Evolutionary conservation across 116 monocot genomes (phyloP), one percentile per base, ranked within the genome.

Genomic region (Thalassia testudinum): DNA sequence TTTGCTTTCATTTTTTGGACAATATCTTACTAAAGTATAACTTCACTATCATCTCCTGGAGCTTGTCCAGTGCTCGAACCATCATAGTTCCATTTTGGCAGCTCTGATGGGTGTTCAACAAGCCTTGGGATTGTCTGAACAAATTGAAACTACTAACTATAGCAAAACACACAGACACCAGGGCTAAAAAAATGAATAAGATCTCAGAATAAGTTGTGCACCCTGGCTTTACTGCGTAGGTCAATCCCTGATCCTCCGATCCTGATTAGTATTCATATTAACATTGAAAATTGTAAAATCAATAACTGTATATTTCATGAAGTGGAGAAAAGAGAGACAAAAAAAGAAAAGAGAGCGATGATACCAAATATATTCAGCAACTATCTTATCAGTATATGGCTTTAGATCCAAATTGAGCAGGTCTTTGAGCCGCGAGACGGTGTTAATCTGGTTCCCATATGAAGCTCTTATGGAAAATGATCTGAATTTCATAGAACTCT

Each of bases 21-120:
- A 19, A 20, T 14, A 19, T 61, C 72, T 64, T 78, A 87, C 87
- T 87, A 87, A 64, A 87, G 64, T 34, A 87, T 87, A 42, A 87
- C 87, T 87, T 87, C 87, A 60, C 87, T 87, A 43, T 87, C 87
- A 65, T 87, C 87, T 66, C 87, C 86, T 13, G 86, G 86, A 66
- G 86, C 86, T 69, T 86, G 86, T 27, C 86, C 86, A 42, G 86
- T 86, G 64, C 86, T 86, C 27, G 86, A 86, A 49, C 86, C 86
- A 55, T 86, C 86, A 58, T 86, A 86, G 45, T 86, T 86, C 86
- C 86, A 86, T 54, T 78, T 86, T 58, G 86, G 86, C 17, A 86
- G 69, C 60, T 86, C 87, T 23, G 82, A 87, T 49, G 87, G 78
- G 55, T 87, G 67, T 63, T 87, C 87, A 20, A 87, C 82, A 29